phyloP scores from a whole-genome alignment of 768 basidiomycete species.

The Rhodocollybia butyracea region DNA sequence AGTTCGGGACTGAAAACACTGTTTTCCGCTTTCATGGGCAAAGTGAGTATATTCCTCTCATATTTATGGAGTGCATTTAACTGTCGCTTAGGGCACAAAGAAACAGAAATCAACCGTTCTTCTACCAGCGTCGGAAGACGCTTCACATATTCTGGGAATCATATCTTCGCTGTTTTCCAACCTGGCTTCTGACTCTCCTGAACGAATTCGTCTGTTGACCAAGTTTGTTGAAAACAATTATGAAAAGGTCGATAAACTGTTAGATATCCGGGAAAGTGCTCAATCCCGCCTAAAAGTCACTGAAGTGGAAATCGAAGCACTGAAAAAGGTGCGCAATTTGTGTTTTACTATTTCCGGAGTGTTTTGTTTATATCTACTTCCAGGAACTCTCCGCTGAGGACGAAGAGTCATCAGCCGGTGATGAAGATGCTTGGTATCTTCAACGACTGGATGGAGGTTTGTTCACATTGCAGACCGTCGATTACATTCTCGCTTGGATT shows the following conservation, averaged over 20 bases:
- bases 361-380: too few species aligned
- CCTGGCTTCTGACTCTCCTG: conserved; percentile 78
- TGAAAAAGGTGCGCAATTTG: conserved; percentile 53
- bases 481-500: conserved; percentile 94
- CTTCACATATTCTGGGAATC: conserved; percentile 84
- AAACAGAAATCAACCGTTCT: conserved; percentile 54
- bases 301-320: conserved; percentile 65
- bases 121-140: conserved; percentile 71
- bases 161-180: conserved; percentile 86
- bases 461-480: conserved; percentile 85
- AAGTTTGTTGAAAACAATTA: conserved; percentile 95
- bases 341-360: neutral
- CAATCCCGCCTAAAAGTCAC: conserved; percentile 53
- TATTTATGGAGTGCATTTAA: conserved; percentile 10
- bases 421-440: conserved; percentile 82
- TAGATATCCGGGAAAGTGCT: conserved; percentile 81
- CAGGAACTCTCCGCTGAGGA: conserved; percentile 56
- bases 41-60: conserved; percentile 45
- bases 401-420: conserved; percentile 54
- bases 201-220: conserved; percentile 76
- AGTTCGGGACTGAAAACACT: conserved; percentile 84
- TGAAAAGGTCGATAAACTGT: conserved; percentile 90
- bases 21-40: conserved; percentile 92
- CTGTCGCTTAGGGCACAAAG: conserved; percentile 41
- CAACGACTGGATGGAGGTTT: conserved; percentile 83